A percentile compares a stretch with the other conserved stretches of the same genome.
phyloP scores from a whole-genome alignment of 768 basidiomycete species.

The Tulasnella calospora region DNA sequence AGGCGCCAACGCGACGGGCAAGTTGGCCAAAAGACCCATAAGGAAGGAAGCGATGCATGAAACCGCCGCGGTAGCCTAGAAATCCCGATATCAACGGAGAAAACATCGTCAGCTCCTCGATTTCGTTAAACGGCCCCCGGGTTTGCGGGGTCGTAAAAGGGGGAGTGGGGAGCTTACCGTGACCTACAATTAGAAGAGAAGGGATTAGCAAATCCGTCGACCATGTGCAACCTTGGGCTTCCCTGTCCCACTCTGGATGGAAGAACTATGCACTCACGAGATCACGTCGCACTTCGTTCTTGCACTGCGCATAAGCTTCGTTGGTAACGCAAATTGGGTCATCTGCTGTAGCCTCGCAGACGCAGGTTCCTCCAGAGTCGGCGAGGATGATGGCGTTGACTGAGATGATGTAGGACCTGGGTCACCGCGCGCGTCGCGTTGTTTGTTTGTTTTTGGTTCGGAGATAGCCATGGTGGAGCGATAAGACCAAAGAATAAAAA shows the following conservation, averaged over 20 bases:
- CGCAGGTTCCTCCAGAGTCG: constrained; percentile 76
- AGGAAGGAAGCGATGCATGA: constrained; percentile 68
- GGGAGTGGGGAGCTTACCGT: constrained; percentile 36
- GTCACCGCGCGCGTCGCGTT: constrained; percentile 37
- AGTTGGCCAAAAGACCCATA: constrained; percentile 79
- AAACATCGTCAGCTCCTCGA: not conserved
- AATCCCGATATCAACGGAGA: constrained; percentile 12
- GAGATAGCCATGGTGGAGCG: not conserved
- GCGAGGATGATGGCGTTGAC: constrained; percentile 79
- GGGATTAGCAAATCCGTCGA: not conserved
- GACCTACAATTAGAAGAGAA: constrained; percentile 41
- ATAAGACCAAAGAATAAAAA: not conserved
- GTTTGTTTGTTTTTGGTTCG: constrained; percentile 30
- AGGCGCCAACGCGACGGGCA: constrained; percentile 83
- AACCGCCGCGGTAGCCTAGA: constrained; percentile 70
- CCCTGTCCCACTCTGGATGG: no score
- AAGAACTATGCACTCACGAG: constrained; percentile 36
- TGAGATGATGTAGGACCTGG: constrained; percentile 82
- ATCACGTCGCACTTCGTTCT: constrained; percentile 52
- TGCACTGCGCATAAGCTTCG: constrained; percentile 34
- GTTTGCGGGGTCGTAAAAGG: not conserved
- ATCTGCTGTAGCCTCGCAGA: constrained; percentile 49
- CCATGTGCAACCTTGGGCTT: constrained; percentile 28
- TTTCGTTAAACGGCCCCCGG: not conserved
- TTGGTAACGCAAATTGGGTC: constrained; percentile 40